A percentile compares a stretch with the other conserved stretches of the same genome.
Evolutionary conservation across 2,329 filamentous ascomycete species (phyloP).

Genomic region (Nothophaeocryptopus gaeumannii): DNA sequence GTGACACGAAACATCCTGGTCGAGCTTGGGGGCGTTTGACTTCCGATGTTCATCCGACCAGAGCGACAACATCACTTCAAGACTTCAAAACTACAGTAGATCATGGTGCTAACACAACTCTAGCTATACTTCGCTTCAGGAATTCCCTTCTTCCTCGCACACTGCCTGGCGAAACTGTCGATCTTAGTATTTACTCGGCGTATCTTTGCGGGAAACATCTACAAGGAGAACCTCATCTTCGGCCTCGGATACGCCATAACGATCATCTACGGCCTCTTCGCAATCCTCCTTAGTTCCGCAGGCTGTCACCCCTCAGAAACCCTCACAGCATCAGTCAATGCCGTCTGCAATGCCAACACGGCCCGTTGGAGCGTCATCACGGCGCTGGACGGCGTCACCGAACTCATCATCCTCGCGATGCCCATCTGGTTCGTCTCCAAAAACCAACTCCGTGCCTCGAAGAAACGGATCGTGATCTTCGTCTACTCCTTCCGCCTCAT

Average conservation of each 20-base stretch:
- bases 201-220: constrained; percentile 24
- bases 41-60: background rate
- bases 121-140: constrained; percentile 24
- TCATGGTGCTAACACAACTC: background rate
- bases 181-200: constrained; percentile 25
- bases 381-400: constrained; percentile 22
- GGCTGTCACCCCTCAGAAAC: constrained; percentile 19
- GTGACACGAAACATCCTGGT: too few relatives aligned
- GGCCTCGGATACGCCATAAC: constrained; percentile 15
- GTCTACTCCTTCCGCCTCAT: constrained; percentile 22
- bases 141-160: constrained; percentile 20
- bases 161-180: constrained; percentile 23
- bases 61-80: background rate
- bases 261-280: constrained; percentile 19
- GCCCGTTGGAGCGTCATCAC: constrained; percentile 22
- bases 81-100: background rate
- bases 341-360: constrained; percentile 23
- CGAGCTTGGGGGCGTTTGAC: background rate
- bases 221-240: constrained; percentile 24
- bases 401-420: constrained; percentile 24
- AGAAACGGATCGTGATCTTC: constrained; percentile 25
- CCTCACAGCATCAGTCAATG: constrained; percentile 15
- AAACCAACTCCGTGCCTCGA: constrained; percentile 23
- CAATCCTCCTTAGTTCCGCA: constrained; percentile 22
- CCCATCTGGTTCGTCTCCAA: constrained; percentile 28